Conservation (phyloP, 2,329 filamentous ascomycete genomes). For the Talaromyces sp. region DNA sequence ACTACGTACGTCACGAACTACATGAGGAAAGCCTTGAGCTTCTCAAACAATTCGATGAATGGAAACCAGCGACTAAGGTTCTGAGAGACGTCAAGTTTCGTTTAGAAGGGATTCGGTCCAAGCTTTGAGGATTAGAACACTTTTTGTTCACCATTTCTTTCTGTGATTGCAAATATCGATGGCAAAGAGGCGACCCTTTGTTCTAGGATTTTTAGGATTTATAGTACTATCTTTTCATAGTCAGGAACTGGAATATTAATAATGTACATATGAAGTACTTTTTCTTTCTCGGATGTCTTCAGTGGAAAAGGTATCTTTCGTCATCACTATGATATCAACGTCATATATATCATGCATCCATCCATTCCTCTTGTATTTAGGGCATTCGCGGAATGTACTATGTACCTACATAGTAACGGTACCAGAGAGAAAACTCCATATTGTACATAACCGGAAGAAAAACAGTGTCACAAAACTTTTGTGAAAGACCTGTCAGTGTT, state of each 20-base stretch:
- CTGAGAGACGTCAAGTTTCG: constrained; percentile 95
- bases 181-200: neutral
- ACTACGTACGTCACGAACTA: constrained; percentile 79
- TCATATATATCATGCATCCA: neutral
- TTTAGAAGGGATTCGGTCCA: constrained; percentile 85
- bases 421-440: neutral
- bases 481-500: neutral
- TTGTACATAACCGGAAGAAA: neutral
- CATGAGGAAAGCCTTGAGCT: constrained; percentile 73
- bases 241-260: neutral
- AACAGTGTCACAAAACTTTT: neutral
- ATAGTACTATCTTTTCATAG: neutral
- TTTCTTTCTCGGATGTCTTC: no score
- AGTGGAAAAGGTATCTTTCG: no score
- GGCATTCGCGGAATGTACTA: constrained; percentile 8
- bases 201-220: neutral
- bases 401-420: neutral
- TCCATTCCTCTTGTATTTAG: neutral
- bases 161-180: neutral
- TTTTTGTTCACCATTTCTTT: neutral
- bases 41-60: constrained; percentile 85
- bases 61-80: constrained; percentile 86
- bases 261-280: neutral
- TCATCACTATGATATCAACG: neutral
- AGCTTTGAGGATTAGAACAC: constrained; percentile 35